A percentile compares a stretch with the other conserved stretches of the same genome.
Conservation (phyloP, 192 early-diverging fungal genomes). For the Backusella tuberculispora region DNA sequence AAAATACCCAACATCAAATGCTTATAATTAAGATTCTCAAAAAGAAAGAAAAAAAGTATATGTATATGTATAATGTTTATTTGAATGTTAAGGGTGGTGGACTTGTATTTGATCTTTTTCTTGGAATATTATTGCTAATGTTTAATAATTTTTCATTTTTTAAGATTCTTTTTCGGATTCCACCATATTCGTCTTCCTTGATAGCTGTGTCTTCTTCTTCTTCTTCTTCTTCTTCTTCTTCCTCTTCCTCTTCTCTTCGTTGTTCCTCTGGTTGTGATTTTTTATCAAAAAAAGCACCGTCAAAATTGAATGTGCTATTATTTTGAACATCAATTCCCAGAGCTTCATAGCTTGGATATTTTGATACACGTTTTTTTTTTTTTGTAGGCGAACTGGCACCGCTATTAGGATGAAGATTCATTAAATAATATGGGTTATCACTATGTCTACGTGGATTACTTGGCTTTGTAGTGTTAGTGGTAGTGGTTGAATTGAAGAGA, state of each 20-base stretch:
- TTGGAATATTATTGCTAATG: too few species aligned
- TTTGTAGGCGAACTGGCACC: not conserved
- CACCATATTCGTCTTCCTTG: not conserved
- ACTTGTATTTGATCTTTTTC: not conserved
- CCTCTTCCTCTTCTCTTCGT: not conserved
- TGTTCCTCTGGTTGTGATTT: not conserved
- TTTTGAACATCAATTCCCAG: not conserved
- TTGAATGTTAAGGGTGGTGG: not conserved
- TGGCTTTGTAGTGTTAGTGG: not conserved
- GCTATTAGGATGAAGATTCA: not conserved
- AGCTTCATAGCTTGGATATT: not conserved
- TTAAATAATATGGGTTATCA: constrained; percentile 7
- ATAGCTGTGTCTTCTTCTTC: not conserved
- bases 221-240: not conserved
- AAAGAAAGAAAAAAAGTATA: too few species aligned
- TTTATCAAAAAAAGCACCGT: not conserved
- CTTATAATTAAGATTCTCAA: too few species aligned
- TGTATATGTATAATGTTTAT: not conserved
- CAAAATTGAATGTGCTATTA: not conserved
- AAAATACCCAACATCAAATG: too few species aligned
- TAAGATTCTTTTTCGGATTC: too few species aligned
- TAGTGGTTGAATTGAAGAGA: not conserved
- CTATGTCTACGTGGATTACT: constrained; percentile 12
- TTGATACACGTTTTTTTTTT: not conserved
- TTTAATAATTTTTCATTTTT: too few species aligned